A percentile compares a stretch with the other conserved stretches of the same genome.
These are phyloP conservation scores for Mycena olivaceomarginata DNA, from an alignment of 768 basidiomycete species.

Conservation along the genomic window DNA sequence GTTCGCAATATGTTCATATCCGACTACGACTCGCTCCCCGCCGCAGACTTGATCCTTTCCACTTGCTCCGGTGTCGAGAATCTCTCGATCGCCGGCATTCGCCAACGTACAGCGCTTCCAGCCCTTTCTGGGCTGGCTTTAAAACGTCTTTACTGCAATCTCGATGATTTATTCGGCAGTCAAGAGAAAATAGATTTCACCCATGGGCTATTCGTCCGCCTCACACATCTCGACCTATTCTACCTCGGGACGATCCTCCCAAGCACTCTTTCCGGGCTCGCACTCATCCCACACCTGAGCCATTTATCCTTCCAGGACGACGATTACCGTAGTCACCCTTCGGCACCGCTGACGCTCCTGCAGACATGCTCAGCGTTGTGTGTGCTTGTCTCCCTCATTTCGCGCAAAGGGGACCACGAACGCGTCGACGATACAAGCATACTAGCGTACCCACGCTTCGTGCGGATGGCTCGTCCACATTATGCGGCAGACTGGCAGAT, in stretches of 20 bases:
- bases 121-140: neutral
- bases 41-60: neutral
- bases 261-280: neutral
- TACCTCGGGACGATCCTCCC: neutral
- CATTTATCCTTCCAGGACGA: neutral
- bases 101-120: neutral
- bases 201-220: neutral
- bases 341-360: neutral
- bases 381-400: neutral
- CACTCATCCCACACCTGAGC: neutral
- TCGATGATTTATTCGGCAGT: neutral
- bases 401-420: neutral
- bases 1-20: neutral
- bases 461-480: neutral
- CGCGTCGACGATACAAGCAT: neutral
- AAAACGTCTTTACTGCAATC: neutral
- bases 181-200: constrained; percentile 2
- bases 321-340: neutral
- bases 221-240: neutral
- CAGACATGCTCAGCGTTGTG: neutral
- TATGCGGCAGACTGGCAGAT: neutral
- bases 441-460: neutral
- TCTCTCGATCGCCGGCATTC: neutral
- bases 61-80: neutral
- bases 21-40: neutral